Evolutionary conservation across 2,329 filamentous ascomycete genomes (phyloP), one percentile per base, ranked within the genome.

Genomic region (Phyllosticta citrichinensis): DNA sequence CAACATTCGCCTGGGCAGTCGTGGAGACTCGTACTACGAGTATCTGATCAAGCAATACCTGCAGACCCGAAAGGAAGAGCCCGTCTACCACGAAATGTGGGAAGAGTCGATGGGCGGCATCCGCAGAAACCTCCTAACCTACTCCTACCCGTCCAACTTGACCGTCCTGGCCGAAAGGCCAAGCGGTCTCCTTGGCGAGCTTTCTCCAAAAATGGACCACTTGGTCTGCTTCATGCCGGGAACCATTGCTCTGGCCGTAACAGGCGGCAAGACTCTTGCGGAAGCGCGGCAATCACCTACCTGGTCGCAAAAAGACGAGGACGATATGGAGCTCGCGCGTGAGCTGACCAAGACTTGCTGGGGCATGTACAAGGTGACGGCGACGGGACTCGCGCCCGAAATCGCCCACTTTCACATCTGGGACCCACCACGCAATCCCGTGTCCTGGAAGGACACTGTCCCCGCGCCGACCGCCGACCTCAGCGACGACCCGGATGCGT

Each of bases 31-130:
- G 55, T 99, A 97, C 76, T 99, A 99, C 76, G 91, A 99, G 76
- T 99, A 99, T 73, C 84, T 99, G 57, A 95, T 97, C 79, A 99
- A 99, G 77, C 94, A 99, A 73, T 97, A 96, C 71, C 81, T 97
- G 20, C 94, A 99, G 74, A 99, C 94, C 12, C 89, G 89, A 61
- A 85, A 88, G 71, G 81, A 92, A 69, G 93, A 99, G 72, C 80
- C 85, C 0, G 77, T 97, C 17, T 99, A 99, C 74, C 80, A 87
- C 65, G 89, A 94, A 14, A 89, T 99, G 86, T 99, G 95, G 92
- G 82, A 93, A 50, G 88, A 99, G 71, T 82, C 91, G 14, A 79
- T 99, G 54, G 79, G 79, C 17, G 94, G 93, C 56, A 86, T 97
- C 61, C 91, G 93, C 68, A 96, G 96, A 75, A 87, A 99, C 71